Conservation (phyloP, 2,329 filamentous ascomycete genomes). For the Trichophyton schoenleinii region DNA sequence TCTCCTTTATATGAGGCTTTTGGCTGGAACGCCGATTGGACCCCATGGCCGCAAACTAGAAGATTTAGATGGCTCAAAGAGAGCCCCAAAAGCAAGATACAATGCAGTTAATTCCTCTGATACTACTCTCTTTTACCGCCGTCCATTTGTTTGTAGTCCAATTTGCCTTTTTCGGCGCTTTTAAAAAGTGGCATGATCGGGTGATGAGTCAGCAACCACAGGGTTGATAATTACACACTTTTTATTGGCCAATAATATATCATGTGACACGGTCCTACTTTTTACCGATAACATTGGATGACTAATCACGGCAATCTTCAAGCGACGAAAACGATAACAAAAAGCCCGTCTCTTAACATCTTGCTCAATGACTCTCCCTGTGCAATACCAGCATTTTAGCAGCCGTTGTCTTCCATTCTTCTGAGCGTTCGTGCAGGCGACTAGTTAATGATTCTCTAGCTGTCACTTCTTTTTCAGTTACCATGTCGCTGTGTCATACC, state of each 20-base stretch:
- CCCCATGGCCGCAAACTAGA: no score
- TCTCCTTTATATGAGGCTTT: no score
- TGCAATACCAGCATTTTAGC: background rate
- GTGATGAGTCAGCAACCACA: background rate
- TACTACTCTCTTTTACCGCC: no score
- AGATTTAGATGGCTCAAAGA: no score
- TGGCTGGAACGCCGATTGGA: no score
- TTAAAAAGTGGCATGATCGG: constrained; percentile 3
- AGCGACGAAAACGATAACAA: constrained; percentile 1
- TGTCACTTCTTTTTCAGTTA: constrained; percentile 7
- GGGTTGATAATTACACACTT: background rate
- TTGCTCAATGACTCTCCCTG: background rate
- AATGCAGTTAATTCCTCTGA: no score
- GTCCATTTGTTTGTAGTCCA: background rate
- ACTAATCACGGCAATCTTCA: background rate
- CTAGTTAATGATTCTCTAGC: background rate
- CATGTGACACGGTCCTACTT: background rate
- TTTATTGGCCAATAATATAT: background rate
- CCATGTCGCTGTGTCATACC: constrained; percentile 31
- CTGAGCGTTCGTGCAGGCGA: background rate
- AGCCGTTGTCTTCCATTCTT: background rate
- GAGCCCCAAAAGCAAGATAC: no score
- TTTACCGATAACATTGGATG: background rate
- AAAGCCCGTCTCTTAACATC: background rate
- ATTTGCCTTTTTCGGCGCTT: background rate